Percentiles rank a stretch among this genome's conserved stretches.
Evolutionary conservation across 345 rosid genomes (phyloP).

Genomic region (Gossypium herbaceum): DNA sequence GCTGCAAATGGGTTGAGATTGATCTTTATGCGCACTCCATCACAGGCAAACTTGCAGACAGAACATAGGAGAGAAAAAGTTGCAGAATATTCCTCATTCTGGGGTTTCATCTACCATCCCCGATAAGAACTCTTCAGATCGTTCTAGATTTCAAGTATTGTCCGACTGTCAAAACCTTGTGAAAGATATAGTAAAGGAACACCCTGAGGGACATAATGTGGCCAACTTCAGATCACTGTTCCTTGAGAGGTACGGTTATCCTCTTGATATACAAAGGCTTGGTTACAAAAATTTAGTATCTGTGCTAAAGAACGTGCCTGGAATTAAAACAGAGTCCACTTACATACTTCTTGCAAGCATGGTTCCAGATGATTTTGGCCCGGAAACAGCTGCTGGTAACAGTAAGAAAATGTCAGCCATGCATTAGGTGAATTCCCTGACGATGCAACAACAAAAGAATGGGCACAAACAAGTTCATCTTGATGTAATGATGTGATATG

Average conservation of each 20-base stretch:
- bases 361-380: constrained; percentile 8
- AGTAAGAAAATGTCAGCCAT: constrained; percentile 5
- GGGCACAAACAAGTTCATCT: too few relatives aligned
- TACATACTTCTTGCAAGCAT: constrained; percentile 37
- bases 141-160: constrained; percentile 40
- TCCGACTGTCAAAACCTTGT: constrained; percentile 57
- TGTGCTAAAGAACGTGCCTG: constrained; percentile 48
- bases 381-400: constrained; percentile 4
- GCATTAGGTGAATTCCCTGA: constrained; percentile 20
- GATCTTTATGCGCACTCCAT: constrained; percentile 29
- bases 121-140: constrained; percentile 27
- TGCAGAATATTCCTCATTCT: constrained; percentile 32
- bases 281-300: constrained; percentile 49
- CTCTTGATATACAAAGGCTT: constrained; percentile 44
- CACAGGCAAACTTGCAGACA: constrained; percentile 17
- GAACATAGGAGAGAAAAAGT: constrained; percentile 26
- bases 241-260: constrained; percentile 44
- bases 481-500: too few relatives aligned
- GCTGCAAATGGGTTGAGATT: constrained; percentile 46
- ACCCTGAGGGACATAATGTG: constrained; percentile 54
- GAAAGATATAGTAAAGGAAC: constrained; percentile 35
- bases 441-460: constrained; percentile 24
- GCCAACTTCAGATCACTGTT: constrained; percentile 45
- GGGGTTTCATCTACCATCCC: constrained; percentile 31
- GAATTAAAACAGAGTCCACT: constrained; percentile 43